A percentile compares a stretch with the other conserved stretches of the same genome.
phyloP scores from a whole-genome alignment of 2,329 filamentous ascomycete species.

The Pseudogymnoascus pannorum region DNA sequence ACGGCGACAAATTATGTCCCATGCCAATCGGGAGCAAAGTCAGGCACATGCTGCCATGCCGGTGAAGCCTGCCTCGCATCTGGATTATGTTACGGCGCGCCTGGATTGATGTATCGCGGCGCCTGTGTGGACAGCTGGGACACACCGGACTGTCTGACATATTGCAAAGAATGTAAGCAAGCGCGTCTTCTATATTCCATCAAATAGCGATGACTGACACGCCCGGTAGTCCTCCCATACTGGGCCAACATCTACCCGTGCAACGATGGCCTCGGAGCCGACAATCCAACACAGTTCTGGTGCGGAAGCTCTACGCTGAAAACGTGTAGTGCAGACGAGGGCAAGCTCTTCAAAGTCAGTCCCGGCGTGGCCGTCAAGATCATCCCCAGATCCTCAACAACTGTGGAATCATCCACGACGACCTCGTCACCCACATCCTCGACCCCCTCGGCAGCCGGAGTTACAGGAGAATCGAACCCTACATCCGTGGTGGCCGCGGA shows the following conservation, averaged over 20 bases:
- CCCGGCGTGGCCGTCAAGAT: not conserved
- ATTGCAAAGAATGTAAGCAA: slow-evolving; percentile 14
- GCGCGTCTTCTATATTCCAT: slow-evolving; percentile 10
- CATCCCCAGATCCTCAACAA: slow-evolving; percentile 10
- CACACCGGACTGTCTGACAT: slow-evolving; percentile 18
- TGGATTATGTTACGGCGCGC: slow-evolving; percentile 16
- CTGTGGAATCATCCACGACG: slow-evolving; percentile 6
- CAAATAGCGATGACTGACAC: slow-evolving; percentile 16
- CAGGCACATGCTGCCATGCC: slow-evolving; percentile 14
- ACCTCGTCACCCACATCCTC: not conserved
- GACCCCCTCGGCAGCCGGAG: not conserved
- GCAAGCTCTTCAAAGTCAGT: not conserved
- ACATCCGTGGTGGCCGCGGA: not conserved
- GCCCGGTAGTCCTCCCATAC: slow-evolving; percentile 12
- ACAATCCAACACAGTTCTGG: slow-evolving; percentile 13
- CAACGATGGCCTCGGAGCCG: slow-evolving; percentile 13
- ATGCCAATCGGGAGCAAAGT: slow-evolving; percentile 13
- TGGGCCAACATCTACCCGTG: slow-evolving; percentile 17
- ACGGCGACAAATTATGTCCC: slow-evolving; percentile 12
- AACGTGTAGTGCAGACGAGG: not conserved
- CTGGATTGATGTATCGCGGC: slow-evolving; percentile 19
- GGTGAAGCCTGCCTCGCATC: slow-evolving; percentile 15
- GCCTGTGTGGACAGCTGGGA: slow-evolving; percentile 18
- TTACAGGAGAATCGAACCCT: not conserved
- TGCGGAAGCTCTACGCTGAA: not conserved